These are phyloP conservation scores for Thelonectria discophora DNA, from an alignment of 2,329 filamentous ascomycete genomes.

Conservation along the genomic window DNA sequence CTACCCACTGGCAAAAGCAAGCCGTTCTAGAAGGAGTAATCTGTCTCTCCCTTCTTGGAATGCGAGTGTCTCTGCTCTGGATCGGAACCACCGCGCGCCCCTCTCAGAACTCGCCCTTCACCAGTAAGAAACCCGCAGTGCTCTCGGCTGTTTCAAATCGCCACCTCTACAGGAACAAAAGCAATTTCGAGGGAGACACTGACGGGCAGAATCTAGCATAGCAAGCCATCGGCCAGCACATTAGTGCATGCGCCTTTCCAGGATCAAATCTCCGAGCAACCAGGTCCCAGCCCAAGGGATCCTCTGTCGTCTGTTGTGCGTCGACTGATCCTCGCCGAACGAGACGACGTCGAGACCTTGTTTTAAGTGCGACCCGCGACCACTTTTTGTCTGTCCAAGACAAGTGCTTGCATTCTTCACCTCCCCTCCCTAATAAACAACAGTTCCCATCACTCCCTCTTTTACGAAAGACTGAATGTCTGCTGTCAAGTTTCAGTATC, in stretches of 20 bases:
- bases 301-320: constrained; percentile 33
- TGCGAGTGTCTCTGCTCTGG: constrained; percentile 50
- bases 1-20: constrained; percentile 26
- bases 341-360: constrained; percentile 51
- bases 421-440: constrained; percentile 40
- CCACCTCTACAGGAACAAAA: constrained; percentile 46
- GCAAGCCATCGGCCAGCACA: constrained; percentile 44
- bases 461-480: constrained; percentile 64
- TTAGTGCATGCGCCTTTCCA: constrained; percentile 44
- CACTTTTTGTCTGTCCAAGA: constrained; percentile 49
- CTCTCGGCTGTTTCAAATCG: constrained; percentile 49
- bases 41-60: constrained; percentile 48
- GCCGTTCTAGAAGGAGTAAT: constrained; percentile 37
- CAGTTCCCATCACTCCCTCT: constrained; percentile 48
- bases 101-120: constrained; percentile 43
- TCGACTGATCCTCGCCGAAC: constrained; percentile 44
- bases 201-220: constrained; percentile 44
- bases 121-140: constrained; percentile 47
- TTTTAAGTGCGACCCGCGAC: constrained; percentile 46
- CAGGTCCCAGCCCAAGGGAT: constrained; percentile 41
- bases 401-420: constrained; percentile 50
- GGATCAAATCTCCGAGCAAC: constrained; percentile 53
- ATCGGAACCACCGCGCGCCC: constrained; percentile 48
- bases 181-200: constrained; percentile 47
- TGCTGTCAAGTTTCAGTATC: constrained; percentile 64